These are phyloP conservation scores for Lavandula angustifolia DNA, from an alignment of 257 asterid genomes.

Conservation along the genomic window DNA sequence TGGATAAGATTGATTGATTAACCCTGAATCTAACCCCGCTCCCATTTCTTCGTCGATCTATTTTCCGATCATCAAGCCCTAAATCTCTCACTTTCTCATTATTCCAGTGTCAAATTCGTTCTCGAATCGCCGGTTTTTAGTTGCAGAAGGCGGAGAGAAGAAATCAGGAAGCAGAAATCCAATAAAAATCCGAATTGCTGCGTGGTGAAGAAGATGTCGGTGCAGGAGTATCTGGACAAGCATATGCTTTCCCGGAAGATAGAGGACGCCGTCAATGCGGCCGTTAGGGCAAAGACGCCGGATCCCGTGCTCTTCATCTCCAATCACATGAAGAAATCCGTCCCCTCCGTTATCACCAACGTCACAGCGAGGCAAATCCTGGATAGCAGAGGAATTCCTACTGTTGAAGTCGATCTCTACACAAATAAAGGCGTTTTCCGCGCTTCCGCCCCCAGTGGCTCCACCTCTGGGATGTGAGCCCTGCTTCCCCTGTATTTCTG, in stretches of 20 bases:
- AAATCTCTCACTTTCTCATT: not conserved
- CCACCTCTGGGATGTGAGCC: conserved; percentile 73
- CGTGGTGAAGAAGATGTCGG: conserved; percentile 61
- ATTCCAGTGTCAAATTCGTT: conserved; percentile 1
- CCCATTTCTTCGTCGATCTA: conserved; percentile 29
- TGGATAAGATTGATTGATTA: no score
- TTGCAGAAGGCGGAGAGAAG: conserved; percentile 16
- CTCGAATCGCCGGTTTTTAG: conserved; percentile 18
- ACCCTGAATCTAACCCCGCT: not conserved
- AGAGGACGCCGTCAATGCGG: conserved; percentile 99
- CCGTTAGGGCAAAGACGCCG: conserved; percentile 87
- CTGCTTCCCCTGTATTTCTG: not conserved
- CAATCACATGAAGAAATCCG: conserved; percentile 90
- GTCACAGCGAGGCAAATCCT: conserved; percentile 92
- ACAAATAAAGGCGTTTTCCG: conserved; percentile 92
- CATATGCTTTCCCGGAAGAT: conserved; percentile 89
- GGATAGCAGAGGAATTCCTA: conserved; percentile 97
- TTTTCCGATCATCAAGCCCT: conserved; percentile 18
- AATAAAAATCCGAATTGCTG: not conserved
- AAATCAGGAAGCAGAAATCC: conserved; percentile 11
- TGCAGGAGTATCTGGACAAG: conserved; percentile 90
- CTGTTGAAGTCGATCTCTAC: conserved; percentile 93
- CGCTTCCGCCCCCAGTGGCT: conserved; percentile 83
- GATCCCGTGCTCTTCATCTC: conserved; percentile 99
- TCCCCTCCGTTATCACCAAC: conserved; percentile 83